A percentile compares a stretch with the other conserved stretches of the same genome.
Conservation (phyloP, 495 filamentous ascomycete genomes). For the Penicillium egyptiacum region DNA sequence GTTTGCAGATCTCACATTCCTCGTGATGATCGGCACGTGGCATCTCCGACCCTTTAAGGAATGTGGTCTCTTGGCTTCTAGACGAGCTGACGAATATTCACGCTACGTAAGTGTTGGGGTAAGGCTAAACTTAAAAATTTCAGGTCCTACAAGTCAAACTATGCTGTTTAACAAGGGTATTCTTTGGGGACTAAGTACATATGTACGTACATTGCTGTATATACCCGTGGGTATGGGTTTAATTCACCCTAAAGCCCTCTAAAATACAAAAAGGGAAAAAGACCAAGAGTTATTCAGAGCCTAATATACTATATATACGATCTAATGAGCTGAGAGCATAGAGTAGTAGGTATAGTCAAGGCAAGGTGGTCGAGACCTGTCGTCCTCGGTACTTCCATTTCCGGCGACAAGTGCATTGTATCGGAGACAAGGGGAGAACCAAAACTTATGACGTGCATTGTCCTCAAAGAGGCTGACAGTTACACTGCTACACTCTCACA, state of each 20-base stretch:
- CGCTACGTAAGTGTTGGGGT: constrained; percentile 1
- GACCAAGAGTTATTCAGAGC: neutral
- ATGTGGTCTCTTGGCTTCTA: constrained; percentile 3
- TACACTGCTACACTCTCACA: constrained; percentile 3
- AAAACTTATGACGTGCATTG: neutral
- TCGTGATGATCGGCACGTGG: constrained; percentile 7
- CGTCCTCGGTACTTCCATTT: constrained; percentile 1
- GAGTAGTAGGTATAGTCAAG: neutral
- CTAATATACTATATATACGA: neutral
- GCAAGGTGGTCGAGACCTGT: neutral
- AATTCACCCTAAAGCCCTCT: neutral
- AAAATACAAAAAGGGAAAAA: neutral
- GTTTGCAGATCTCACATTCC: constrained; percentile 10
- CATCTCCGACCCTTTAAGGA: neutral
- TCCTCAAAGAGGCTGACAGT: neutral
- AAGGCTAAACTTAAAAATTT: neutral
- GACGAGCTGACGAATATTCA: neutral
- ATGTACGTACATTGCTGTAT: neutral
- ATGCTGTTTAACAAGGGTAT: neutral
- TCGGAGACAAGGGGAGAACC: neutral
- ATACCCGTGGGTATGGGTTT: neutral
- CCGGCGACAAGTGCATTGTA: constrained; percentile 6
- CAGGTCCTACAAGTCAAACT: neutral
- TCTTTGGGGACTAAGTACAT: neutral
- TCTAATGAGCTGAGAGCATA: neutral